A percentile compares a stretch with the other conserved stretches of the same genome.
Evolutionary conservation across 495 filamentous ascomycete genomes (phyloP).

Genomic region (Filosporella fistucella): DNA sequence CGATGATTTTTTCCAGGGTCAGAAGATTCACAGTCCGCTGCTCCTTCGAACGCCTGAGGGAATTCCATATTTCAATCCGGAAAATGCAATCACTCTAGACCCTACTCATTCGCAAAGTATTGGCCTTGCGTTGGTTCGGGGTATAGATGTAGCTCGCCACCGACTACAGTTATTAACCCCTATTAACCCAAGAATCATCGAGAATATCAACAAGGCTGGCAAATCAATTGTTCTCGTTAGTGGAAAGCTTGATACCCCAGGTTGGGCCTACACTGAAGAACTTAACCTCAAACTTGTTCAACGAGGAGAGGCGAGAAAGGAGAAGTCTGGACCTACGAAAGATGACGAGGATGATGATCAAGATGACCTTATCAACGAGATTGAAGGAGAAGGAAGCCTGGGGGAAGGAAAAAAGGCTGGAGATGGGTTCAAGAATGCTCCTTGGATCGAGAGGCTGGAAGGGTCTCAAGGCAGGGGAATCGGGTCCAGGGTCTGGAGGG

Average conservation of each 20-base stretch:
- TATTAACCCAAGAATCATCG: slow-evolving; percentile 27
- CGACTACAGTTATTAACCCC: slow-evolving; percentile 51
- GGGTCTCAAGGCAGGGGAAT: slow-evolving; percentile 42
- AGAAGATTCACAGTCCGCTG: slow-evolving; percentile 4
- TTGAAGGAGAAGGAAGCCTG: background rate
- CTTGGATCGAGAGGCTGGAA: slow-evolving; percentile 48
- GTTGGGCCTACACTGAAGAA: slow-evolving; percentile 54
- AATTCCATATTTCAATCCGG: slow-evolving; percentile 27
- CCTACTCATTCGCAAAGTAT: slow-evolving; percentile 29
- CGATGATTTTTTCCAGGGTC: background rate
- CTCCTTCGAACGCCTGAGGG: slow-evolving; percentile 18
- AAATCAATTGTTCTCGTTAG: slow-evolving; percentile 47
- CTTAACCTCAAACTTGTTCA: slow-evolving; percentile 23
- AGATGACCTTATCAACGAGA: slow-evolving; percentile 6
- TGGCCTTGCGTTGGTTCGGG: slow-evolving; percentile 49
- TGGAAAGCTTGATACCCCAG: slow-evolving; percentile 53
- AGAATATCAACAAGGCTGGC: slow-evolving; percentile 24
- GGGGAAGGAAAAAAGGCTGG: background rate
- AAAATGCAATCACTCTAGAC: slow-evolving; percentile 18
- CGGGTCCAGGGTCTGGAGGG: slow-evolving; percentile 48
- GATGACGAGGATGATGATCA: slow-evolving; percentile 19
- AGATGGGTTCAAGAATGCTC: slow-evolving; percentile 25
- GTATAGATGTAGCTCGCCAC: slow-evolving; percentile 40
- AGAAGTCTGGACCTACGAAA: background rate
- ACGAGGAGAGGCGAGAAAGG: too few species aligned